A percentile compares a stretch with the other conserved stretches of the same genome.
Evolutionary conservation across 345 rosid genomes (phyloP).

Genomic region (Eucalyptus coolabah): DNA sequence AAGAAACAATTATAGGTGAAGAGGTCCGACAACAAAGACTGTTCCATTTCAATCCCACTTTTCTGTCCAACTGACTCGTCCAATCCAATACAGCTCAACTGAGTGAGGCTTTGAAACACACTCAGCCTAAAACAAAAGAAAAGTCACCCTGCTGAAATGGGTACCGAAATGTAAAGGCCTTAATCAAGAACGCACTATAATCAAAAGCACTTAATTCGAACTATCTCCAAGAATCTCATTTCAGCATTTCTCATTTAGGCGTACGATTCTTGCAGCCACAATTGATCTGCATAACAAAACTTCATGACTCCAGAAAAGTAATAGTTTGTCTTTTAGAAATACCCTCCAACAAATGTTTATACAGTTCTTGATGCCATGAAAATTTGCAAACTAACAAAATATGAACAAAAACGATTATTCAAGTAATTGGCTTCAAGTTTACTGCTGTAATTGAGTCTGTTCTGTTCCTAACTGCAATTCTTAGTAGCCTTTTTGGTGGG

Average conservation of each 20-base stretch:
- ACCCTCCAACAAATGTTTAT: too few species aligned
- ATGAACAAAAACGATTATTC: background rate
- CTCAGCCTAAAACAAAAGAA: background rate
- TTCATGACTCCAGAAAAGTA: too few species aligned
- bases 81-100: background rate
- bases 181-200: too few species aligned
- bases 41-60: background rate
- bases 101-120: background rate
- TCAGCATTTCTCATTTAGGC: too few species aligned
- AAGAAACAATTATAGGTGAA: background rate
- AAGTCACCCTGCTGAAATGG: background rate
- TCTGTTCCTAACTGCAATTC: background rate
- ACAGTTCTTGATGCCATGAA: background rate
- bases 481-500: background rate
- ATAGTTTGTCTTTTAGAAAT: too few species aligned
- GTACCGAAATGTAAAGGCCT: background rate
- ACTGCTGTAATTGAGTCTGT: background rate
- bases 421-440: background rate
- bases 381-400: background rate
- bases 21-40: background rate
- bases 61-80: background rate
- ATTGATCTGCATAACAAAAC: too few species aligned
- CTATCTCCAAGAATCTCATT: too few species aligned
- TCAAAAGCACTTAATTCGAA: too few species aligned
- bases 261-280: too few species aligned